Evolutionary conservation across 1,284 basidiomycete species (phyloP).

Genomic region (Coniferiporia sulphurascens): DNA sequence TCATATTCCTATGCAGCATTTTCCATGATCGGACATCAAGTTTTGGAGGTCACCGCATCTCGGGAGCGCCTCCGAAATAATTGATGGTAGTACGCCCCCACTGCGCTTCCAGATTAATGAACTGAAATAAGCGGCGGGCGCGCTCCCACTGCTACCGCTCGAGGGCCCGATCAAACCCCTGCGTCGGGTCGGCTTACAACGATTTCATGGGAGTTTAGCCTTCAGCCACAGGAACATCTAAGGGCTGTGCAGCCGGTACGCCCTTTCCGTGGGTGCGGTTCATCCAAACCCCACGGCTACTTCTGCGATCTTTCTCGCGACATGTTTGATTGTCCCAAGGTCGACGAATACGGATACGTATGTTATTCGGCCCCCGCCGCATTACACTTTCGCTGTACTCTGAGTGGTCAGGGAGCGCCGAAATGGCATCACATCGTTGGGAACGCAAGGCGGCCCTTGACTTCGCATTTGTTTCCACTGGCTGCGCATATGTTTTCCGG

Average conservation of each 20-base stretch:
- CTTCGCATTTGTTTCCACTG: not conserved
- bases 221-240: not conserved
- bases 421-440: slow-evolving; percentile 5
- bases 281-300: not conserved
- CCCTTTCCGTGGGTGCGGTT: not conserved
- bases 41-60: too few relatives aligned
- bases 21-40: too few relatives aligned
- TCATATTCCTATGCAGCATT: too few relatives aligned
- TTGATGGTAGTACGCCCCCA: too few relatives aligned
- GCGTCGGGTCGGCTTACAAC: not conserved
- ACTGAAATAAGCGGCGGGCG: too few relatives aligned
- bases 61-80: too few relatives aligned
- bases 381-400: not conserved
- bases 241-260: not conserved
- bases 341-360: not conserved
- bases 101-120: too few relatives aligned
- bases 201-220: not conserved
- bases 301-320: not conserved
- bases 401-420: not conserved
- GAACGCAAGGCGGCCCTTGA: not conserved
- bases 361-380: not conserved
- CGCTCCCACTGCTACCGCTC: too few relatives aligned
- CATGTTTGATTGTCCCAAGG: not conserved
- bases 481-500: not conserved
- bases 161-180: too few relatives aligned